Conservation (phyloP, 768 basidiomycete genomes). For the Tubosaeta brunneosetosa region DNA sequence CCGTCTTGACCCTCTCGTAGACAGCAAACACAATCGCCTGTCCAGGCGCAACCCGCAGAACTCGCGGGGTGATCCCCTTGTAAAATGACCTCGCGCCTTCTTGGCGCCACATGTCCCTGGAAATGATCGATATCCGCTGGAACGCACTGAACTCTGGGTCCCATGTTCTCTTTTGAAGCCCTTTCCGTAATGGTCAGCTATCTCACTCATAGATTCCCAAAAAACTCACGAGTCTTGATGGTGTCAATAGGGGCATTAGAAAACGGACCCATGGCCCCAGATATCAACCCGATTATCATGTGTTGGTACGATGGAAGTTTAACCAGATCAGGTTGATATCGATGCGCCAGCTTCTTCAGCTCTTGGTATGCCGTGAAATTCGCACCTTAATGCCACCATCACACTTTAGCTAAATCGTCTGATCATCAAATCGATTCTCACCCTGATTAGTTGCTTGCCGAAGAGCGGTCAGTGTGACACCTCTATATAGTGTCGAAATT, state of each 20-base stretch:
- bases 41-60: slow-evolving; percentile 93
- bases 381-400: slow-evolving; percentile 49
- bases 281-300: slow-evolving; percentile 91
- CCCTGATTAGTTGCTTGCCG: slow-evolving; percentile 98
- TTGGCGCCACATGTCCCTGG: slow-evolving; percentile 86
- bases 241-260: slow-evolving; percentile 96
- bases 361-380: slow-evolving; percentile 99
- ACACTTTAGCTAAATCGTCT: not conserved
- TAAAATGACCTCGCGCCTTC: slow-evolving; percentile 93
- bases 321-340: slow-evolving; percentile 67
- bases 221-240: slow-evolving; percentile 80
- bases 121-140: slow-evolving; percentile 74
- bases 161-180: slow-evolving; percentile 80
- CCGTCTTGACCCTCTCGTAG: slow-evolving; percentile 79
- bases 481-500: slow-evolving; percentile 76
- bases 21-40: slow-evolving; percentile 98
- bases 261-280: slow-evolving; percentile 97
- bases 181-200: slow-evolving; percentile 32
- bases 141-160: slow-evolving; percentile 71
- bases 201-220: not conserved
- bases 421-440: slow-evolving; percentile 26
- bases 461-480: slow-evolving; percentile 88
- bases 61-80: slow-evolving; percentile 97
- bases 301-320: slow-evolving; percentile 94
- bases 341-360: slow-evolving; percentile 79